Base-by-base conservation (phyloP, 495 filamentous ascomycete genomes). In the Lophium mytilinum region DNA sequence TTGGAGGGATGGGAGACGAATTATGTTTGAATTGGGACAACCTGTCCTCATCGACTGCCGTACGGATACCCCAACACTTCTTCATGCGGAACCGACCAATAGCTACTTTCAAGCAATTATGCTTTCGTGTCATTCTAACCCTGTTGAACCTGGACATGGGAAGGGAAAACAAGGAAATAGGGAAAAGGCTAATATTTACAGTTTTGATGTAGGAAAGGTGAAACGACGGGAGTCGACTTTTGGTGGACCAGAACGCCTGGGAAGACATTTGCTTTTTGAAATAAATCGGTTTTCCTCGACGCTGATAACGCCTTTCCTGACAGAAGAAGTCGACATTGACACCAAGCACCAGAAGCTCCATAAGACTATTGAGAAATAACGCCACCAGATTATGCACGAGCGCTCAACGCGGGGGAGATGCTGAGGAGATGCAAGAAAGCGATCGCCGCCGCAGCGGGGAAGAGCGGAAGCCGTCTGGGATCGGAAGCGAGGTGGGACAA, bases 361-460 rank as follows among this genome's bases (percentile, higher is more conserved):
- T 41, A 4, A 12, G 17, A 14, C 11, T 4, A 12, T 9, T 9
- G 39, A 41, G 12, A 4, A 41, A 46, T 45, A 64, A 64, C 61
- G 61, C 61, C 61, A 60, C 53, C 33, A 36, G 49, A 57, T 55
- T 57, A 64, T 64, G 61, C 61, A 60, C 53, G 48, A 54, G 57
- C 61, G 49, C 50, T 64, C 53, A 60, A 60, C 61, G 61, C 61
- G 57, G 53, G 56, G 51, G 55, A 59, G 40, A 63, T 59, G 61
- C 56, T 55, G 37, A 37, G 48, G 45, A 58, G 42, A 62, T 55
- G 54, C 54, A 54, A 56, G 35, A 55, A 18, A 9, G 50, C 37
- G 24, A 50, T 55, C 30, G 33, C 50, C 33, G 55, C 43, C 37
- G 54, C 41, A 40, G 24, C 24, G 24, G 24, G 34, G 48, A 53